A percentile compares a stretch with the other conserved stretches of the same genome.
phyloP scores from a whole-genome alignment of 2,329 filamentous ascomycete species.

The Diaporthe nobilis region DNA sequence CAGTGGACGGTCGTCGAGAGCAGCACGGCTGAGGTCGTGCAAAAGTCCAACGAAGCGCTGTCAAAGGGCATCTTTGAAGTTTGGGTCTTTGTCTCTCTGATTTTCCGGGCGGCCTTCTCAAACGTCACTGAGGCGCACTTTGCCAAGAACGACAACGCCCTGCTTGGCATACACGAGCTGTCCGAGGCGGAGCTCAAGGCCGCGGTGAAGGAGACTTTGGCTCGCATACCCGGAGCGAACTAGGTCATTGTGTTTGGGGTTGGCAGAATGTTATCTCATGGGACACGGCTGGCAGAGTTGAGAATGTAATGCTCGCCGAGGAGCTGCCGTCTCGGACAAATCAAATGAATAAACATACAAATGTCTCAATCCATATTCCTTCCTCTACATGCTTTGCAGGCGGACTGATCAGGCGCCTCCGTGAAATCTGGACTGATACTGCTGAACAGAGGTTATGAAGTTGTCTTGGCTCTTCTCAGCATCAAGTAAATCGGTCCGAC shows the following conservation, averaged over 20 bases:
- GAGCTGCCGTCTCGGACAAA: not conserved
- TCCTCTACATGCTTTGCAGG: not conserved
- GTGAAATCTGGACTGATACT: not conserved
- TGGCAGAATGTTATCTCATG: too few relatives aligned
- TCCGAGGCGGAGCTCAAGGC: slow-evolving; percentile 31
- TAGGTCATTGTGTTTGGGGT: not conserved
- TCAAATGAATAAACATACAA: not conserved
- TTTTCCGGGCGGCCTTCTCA: slow-evolving; percentile 21
- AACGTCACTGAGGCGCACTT: slow-evolving; percentile 22
- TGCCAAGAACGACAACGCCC: slow-evolving; percentile 34
- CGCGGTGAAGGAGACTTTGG: slow-evolving; percentile 18
- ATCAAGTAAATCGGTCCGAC: not conserved
- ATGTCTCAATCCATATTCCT: not conserved
- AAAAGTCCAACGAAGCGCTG: slow-evolving; percentile 27
- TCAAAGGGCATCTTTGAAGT: slow-evolving; percentile 8
- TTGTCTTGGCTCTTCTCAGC: too few relatives aligned
- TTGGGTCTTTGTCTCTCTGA: slow-evolving; percentile 3
- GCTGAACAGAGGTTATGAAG: not conserved
- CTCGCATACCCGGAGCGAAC: slow-evolving; percentile 12
- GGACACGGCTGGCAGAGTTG: too few relatives aligned
- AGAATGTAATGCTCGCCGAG: not conserved
- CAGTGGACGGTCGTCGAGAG: slow-evolving; percentile 26
- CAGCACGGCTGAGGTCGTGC: slow-evolving; percentile 14
- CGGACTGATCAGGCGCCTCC: not conserved
- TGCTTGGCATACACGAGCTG: slow-evolving; percentile 30